Evolutionary conservation across 2,329 filamentous ascomycete species (phyloP), one percentile per base, ranked within the genome.

Genomic region (Berkeleyomyces basicola): DNA sequence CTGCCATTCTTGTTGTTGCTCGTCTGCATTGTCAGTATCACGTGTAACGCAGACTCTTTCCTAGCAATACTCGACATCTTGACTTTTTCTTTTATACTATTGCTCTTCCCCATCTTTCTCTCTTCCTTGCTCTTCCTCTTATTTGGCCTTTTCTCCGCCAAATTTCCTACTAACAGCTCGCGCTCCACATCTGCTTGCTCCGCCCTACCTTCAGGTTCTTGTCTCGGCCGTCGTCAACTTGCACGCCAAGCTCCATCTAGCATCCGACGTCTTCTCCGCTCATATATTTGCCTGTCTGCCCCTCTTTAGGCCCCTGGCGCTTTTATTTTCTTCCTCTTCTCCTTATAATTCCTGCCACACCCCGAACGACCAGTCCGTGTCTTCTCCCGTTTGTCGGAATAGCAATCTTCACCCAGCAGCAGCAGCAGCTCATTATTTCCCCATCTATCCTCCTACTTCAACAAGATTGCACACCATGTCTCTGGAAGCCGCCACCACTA

Each of bases 401-500:
- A 31, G 33, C 47, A 10, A 51, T 51, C 31, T 51, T 51, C 77
- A 76, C 61, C 74, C 74, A 60, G 77, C 79, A 51, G 47, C 47
- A 31, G 47, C 23, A 11, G 58, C 58, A 39, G 16, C 59, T 23
- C 51, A 51, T 46, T 59, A 49, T 40, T 84, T 85, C 70, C 76
- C 79, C 53, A 79, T 78, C 16, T 69, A 74, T 49, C 75, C 78
- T 42, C 81, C 82, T 11, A 75, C 78, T 61, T 84, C 82, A 51
- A 23, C 23, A 11, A 73, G 72, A 72, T 77, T 78, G 63, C 76
- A 78, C 74, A 77, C 76, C 68, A 87, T 87, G 83, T 75, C 79
- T 65, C 77, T 86, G 66, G 75, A 75, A 66, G 80, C 84, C 66
- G 87, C 92, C 75, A 89, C 90, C 65, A 84, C 85, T 79, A 83